Percentiles rank a stretch among this genome's conserved stretches.
Conservation (phyloP, 2,329 filamentous ascomycete species). For the Penicillium corylophilum region DNA sequence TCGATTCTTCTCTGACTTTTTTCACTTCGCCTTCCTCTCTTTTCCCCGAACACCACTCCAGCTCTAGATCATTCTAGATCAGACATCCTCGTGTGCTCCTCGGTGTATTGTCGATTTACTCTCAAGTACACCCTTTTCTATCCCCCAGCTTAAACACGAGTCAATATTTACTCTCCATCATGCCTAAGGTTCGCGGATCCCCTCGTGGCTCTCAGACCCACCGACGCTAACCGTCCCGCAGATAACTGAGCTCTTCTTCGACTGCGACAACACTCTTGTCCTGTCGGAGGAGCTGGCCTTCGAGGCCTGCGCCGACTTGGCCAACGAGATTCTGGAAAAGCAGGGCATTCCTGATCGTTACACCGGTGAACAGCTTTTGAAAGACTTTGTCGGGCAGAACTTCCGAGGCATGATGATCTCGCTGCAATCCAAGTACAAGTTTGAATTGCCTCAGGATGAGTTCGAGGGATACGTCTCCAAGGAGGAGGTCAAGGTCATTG, state of each 20-base stretch:
- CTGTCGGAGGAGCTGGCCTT: conserved; percentile 89
- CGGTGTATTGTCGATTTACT: conserved; percentile 1
- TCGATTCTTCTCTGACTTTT: conserved; percentile 4
- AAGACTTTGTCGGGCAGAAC: conserved; percentile 89
- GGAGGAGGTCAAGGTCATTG: conserved; percentile 82
- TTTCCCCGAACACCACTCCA: neutral
- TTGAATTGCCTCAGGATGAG: conserved; percentile 66
- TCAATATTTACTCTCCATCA: conserved; percentile 19
- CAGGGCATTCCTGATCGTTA: conserved; percentile 67
- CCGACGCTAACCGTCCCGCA: conserved; percentile 32
- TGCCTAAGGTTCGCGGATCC: conserved; percentile 35
- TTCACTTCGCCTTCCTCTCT: neutral
- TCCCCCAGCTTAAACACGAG: neutral
- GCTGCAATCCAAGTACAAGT: conserved; percentile 73
- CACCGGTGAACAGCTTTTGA: conserved; percentile 74
- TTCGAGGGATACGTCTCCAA: conserved; percentile 70
- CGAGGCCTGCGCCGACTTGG: conserved; percentile 83
- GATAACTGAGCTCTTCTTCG: conserved; percentile 72
- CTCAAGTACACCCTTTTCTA: conserved; percentile 1
- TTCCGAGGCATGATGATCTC: conserved; percentile 86
- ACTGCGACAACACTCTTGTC: conserved; percentile 85
- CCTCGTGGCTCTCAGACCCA: conserved; percentile 4
- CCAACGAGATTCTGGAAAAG: conserved; percentile 77
- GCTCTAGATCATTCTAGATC: conserved; percentile 1
- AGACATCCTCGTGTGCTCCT: neutral